Evolutionary conservation across 75 land plant genomes (phyloP).

Genomic region (Sequoiadendron giganteum): DNA sequence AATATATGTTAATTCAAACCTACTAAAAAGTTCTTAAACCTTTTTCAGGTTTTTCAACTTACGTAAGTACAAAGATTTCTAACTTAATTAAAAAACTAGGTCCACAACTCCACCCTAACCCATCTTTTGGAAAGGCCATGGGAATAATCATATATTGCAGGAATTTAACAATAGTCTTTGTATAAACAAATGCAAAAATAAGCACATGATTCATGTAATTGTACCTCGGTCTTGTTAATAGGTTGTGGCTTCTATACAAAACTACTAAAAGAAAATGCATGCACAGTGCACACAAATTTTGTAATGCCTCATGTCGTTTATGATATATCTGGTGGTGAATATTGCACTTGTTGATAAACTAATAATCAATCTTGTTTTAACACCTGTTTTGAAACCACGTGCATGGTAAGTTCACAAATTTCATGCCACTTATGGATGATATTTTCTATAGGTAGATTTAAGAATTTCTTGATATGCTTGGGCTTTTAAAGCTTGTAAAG

Average conservation of each 20-base stretch:
- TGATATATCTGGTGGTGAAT: not conserved
- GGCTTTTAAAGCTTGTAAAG: not conserved
- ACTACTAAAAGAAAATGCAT: not conserved
- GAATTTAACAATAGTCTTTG: not conserved
- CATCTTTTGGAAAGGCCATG: not conserved
- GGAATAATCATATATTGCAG: not conserved
- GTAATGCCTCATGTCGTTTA: not conserved
- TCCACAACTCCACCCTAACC: too few relatives aligned
- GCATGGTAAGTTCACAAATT: not conserved
- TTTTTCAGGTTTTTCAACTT: too few relatives aligned
- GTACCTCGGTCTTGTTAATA: not conserved
- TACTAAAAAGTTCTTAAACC: too few relatives aligned
- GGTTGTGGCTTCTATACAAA: not conserved
- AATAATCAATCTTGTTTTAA: not conserved
- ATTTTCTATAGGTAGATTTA: not conserved
- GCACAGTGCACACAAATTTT: not conserved
- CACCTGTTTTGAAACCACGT: not conserved
- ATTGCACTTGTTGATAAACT: constrained; percentile 2
- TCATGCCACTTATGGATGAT: not conserved
- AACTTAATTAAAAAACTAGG: too few relatives aligned
- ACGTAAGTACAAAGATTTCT: too few relatives aligned
- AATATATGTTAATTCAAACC: too few relatives aligned
- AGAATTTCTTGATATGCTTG: not conserved
- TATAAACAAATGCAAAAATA: too few relatives aligned
- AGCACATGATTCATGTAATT: not conserved